A percentile compares a stretch with the other conserved stretches of the same genome.
Evolutionary conservation across 2,329 filamentous ascomycete species (phyloP).

Genomic region (Ophiocordyceps sinensis): DNA sequence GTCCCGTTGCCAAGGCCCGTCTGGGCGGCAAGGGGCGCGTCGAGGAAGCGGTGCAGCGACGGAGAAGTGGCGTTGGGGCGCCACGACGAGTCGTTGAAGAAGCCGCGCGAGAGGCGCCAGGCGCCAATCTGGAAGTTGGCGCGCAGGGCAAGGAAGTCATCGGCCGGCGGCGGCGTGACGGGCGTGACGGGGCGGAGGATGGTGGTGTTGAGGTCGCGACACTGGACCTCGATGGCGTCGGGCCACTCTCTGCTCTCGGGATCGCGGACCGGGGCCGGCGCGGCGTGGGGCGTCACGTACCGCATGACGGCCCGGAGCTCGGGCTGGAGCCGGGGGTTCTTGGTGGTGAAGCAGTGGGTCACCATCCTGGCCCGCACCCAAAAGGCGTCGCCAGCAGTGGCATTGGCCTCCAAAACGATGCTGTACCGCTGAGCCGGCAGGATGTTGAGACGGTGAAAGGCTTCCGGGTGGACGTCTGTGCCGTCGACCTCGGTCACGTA

Average conservation of each 20-base stretch:
- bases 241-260: constrained; percentile 33
- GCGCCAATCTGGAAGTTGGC: constrained; percentile 41
- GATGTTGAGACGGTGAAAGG: constrained; percentile 47
- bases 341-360: constrained; percentile 21
- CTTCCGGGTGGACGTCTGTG: constrained; percentile 44
- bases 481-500: constrained; percentile 57
- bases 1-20: constrained; percentile 1
- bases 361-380: constrained; percentile 45
- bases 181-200: constrained; percentile 24
- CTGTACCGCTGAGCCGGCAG: constrained; percentile 60
- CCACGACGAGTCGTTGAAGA: constrained; percentile 39
- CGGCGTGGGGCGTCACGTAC: constrained; percentile 6
- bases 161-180: constrained; percentile 21
- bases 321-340: constrained; percentile 15
- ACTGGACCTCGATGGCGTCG: constrained; percentile 30
- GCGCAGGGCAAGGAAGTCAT: constrained; percentile 28
- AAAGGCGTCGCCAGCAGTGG: constrained; percentile 36
- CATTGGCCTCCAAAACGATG: constrained; percentile 46
- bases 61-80: constrained; percentile 21
- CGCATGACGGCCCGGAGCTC: constrained; percentile 17
- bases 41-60: constrained; percentile 20
- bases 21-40: constrained; percentile 6
- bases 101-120: constrained; percentile 37
- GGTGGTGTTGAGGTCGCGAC: constrained; percentile 37
- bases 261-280: neutral